Percentiles rank a stretch among this genome's conserved stretches.
Conservation (phyloP, 2,329 filamentous ascomycete species). For the Colletotrichum liaoningense region DNA sequence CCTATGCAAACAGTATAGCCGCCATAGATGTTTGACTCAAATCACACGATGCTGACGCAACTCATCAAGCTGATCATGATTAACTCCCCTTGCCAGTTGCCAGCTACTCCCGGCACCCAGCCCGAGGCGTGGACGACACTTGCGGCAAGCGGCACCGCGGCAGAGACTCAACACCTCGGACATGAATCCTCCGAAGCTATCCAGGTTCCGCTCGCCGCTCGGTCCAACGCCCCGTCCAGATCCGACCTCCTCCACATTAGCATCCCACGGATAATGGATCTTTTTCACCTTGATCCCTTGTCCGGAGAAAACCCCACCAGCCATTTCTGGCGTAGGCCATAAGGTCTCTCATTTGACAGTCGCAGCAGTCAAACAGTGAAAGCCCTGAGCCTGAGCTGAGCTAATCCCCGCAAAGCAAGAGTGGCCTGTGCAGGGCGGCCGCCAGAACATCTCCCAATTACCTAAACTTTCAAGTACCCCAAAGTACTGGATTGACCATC, state of each 20-base stretch:
- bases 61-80: background rate
- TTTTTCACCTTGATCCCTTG: background rate
- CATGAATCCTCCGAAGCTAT: conserved; percentile 18
- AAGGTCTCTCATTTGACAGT: too few species aligned
- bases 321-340: background rate
- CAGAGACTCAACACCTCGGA: conserved; percentile 18
- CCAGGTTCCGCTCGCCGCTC: background rate
- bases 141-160: too few species aligned
- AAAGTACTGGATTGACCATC: background rate
- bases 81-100: background rate
- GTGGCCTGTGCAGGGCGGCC: background rate
- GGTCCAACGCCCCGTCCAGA: background rate
- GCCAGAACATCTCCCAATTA: background rate
- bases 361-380: too few species aligned
- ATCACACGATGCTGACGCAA: conserved; percentile 24
- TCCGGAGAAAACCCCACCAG: background rate
- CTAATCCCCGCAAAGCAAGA: background rate
- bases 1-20: background rate
- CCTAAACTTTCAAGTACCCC: background rate
- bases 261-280: background rate
- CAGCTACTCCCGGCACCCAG: background rate
- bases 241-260: background rate
- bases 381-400: background rate
- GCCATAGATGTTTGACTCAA: background rate
- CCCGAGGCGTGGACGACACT: background rate